phyloP scores from a whole-genome alignment of 1,284 basidiomycete genomes.

The Rhodotorula sp. region DNA sequence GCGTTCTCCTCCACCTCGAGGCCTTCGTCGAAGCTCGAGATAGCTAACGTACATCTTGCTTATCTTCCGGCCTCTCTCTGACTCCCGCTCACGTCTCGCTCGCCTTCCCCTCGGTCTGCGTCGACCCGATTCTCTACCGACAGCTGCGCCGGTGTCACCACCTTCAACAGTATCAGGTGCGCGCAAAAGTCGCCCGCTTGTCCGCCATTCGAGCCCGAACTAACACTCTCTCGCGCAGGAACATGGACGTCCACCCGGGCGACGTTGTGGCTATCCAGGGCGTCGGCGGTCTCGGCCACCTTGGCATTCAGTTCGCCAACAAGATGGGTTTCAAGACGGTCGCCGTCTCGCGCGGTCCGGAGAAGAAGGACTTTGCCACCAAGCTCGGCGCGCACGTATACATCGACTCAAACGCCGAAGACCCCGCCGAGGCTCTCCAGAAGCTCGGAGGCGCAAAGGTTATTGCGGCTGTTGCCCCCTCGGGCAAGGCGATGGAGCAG shows the following conservation, averaged over 20 bases:
- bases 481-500: conserved; percentile 44
- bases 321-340: conserved; percentile 46
- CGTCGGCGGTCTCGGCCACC: conserved; percentile 49
- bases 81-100: neutral
- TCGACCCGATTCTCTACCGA: neutral
- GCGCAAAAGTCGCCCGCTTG: too few relatives aligned
- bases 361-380: conserved; percentile 48
- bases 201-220: too few relatives aligned
- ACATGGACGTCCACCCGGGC: conserved; percentile 43
- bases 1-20: conserved; percentile 40
- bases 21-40: neutral
- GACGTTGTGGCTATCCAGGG: conserved; percentile 50
- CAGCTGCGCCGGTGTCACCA: conserved; percentile 30
- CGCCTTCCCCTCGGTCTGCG: too few relatives aligned
- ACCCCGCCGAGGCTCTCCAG: conserved; percentile 47
- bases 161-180: conserved; percentile 41
- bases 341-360: conserved; percentile 45
- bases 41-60: neutral
- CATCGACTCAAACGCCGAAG: conserved; percentile 44
- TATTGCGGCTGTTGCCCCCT: conserved; percentile 46
- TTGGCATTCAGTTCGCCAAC: conserved; percentile 39
- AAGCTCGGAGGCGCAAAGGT: conserved; percentile 48
- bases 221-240: conserved; percentile 44
- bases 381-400: conserved; percentile 51
- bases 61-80: neutral